Base-by-base conservation (phyloP, 2,329 filamentous ascomycete species). In the Sporothrix sp. region DNA sequence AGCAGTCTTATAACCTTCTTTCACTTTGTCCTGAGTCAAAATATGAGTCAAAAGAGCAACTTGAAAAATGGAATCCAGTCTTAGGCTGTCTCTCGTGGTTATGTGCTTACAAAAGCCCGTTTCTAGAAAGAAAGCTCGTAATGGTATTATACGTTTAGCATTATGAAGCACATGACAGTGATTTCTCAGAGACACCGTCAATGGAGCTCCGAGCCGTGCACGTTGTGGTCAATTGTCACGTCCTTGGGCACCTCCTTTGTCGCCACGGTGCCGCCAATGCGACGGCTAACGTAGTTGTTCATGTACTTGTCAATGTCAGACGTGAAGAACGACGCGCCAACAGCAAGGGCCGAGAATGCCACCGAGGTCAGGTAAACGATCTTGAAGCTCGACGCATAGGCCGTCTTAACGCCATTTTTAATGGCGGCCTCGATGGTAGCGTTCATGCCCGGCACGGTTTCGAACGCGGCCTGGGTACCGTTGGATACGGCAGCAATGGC, bases 251-350 rank as follows among this genome's bases (percentile, higher is more conserved):
- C 40, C 10, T 49, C 38, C 43, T 20, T 32, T 18, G 38, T 52
- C 14, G 49, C 52, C 21, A 23, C 25, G 5, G 52, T 54, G 36
- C 52, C 52, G 18, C 16, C 39, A 32, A 54, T 48, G 16, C 52
- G 52, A 8, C 49, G 52, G 14, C 23, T 48, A 10, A 54, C 52
- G 7, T 45, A 54, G 45, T 47, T 37, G 28, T 48, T 52, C 44
- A 54, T 35, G 11, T 46, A 27, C 11, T 30, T 28, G 39, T 52
- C 49, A 42, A 54, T 46, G 35, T 54, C 49, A 2, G 38, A 16
- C 9, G 23, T 52, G 33, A 54, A 50, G 32, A 21, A 53, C 27
- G 52, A 32, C 2, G 46, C 50, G 27, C 52, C 32, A 5, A 52
- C 27, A 25, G 50, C 53, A 16, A 54, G 6, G 1, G 40, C 53